Percentiles rank a stretch among this genome's conserved stretches.
phyloP scores from a whole-genome alignment of 75 land plant species.

The Selaginella tamariscina region DNA sequence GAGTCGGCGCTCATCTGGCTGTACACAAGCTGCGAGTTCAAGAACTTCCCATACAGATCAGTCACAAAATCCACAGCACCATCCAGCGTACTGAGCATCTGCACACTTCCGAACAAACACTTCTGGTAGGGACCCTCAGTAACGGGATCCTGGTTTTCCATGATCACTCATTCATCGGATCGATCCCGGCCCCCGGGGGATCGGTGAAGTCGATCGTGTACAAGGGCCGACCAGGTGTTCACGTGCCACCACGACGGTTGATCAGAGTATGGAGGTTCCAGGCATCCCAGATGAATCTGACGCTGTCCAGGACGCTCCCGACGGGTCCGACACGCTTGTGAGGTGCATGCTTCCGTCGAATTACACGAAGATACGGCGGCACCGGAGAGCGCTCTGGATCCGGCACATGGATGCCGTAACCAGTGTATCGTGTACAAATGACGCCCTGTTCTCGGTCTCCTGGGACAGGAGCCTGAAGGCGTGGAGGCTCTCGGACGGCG shows the following conservation, averaged over 20 bases:
- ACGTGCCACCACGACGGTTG: not conserved
- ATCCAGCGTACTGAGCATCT: not conserved
- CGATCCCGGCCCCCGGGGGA: not conserved
- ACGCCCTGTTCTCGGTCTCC: not conserved
- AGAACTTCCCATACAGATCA: not conserved
- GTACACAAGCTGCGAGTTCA: not conserved
- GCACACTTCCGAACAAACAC: not conserved
- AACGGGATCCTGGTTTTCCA: not conserved
- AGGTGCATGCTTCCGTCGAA: not conserved
- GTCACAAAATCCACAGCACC: not conserved
- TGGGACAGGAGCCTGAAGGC: not conserved
- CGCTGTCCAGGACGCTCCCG: not conserved
- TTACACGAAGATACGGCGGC: not conserved
- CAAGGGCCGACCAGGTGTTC: not conserved
- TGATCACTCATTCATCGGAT: not conserved
- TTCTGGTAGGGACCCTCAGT: not conserved
- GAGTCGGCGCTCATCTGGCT: not conserved
- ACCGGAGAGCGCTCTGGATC: not conserved
- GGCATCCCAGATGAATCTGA: not conserved
- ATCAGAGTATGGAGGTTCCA: not conserved
- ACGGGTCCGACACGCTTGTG: not conserved
- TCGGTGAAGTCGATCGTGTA: not conserved
- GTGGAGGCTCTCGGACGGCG: not conserved
- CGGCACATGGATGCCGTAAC: not conserved
- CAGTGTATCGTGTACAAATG: not conserved